Evolutionary conservation across 1,284 basidiomycete species (phyloP).

Genomic region (Ustilago hordei): DNA sequence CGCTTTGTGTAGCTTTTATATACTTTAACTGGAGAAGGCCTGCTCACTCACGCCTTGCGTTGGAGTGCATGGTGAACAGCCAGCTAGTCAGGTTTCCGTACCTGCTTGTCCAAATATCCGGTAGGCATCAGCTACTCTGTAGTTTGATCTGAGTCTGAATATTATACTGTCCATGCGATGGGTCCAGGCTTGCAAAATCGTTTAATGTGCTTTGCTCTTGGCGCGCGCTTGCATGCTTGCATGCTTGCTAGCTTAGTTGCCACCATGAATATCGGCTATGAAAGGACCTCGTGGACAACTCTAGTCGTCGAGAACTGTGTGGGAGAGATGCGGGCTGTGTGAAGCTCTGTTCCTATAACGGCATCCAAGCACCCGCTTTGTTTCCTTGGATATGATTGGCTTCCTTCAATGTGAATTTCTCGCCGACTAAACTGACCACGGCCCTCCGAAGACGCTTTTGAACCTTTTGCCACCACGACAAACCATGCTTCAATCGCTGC

Average conservation of each 20-base stretch:
- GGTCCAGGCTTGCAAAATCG: neutral
- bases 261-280: neutral
- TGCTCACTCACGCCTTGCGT: neutral
- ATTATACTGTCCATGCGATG: neutral
- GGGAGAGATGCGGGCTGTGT: neutral
- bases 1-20: too few species aligned
- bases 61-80: neutral
- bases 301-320: neutral
- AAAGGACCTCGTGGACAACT: neutral
- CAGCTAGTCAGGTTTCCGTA: neutral
- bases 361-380: neutral
- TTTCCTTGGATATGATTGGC: constrained; percentile 11
- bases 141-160: neutral
- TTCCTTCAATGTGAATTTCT: neutral
- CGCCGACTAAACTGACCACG: constrained; percentile 8
- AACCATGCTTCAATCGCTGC: neutral
- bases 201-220: neutral
- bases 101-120: neutral
- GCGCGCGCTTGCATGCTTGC: constrained; percentile 1
- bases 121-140: neutral
- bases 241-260: neutral
- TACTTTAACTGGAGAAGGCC: neutral
- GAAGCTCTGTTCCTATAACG: neutral
- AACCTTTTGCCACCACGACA: neutral
- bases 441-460: constrained; percentile 19